phyloP scores from a whole-genome alignment of 2,329 filamentous ascomycete genomes.

The Fusarium succisae region DNA sequence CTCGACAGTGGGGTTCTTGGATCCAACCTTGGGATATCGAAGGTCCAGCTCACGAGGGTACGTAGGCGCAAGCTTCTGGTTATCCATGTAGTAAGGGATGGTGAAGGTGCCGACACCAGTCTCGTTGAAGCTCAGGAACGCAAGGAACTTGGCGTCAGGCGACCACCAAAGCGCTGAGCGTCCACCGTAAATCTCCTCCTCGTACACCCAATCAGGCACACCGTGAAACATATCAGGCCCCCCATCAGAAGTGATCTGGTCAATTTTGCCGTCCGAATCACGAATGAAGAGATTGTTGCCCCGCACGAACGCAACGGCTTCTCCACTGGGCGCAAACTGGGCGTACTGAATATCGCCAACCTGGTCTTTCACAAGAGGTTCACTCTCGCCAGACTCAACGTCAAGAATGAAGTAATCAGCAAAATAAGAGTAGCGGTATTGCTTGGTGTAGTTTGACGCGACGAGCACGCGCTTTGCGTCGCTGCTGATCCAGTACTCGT shows the following conservation, averaged over 20 bases:
- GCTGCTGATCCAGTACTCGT: conserved; percentile 69
- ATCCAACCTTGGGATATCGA: conserved; percentile 75
- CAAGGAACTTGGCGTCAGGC: conserved; percentile 83
- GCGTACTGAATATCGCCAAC: conserved; percentile 74
- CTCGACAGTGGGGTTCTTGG: conserved; percentile 71
- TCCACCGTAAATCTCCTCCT: conserved; percentile 69
- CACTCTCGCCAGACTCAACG: conserved; percentile 63
- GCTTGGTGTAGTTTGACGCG: conserved; percentile 72
- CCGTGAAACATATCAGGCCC: conserved; percentile 70
- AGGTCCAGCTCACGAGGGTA: conserved; percentile 72
- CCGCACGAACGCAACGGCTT: conserved; percentile 73
- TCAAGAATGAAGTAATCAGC: conserved; percentile 73
- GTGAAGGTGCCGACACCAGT: conserved; percentile 73
- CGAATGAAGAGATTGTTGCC: conserved; percentile 70
- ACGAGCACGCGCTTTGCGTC: conserved; percentile 69
- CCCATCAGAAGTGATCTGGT: conserved; percentile 68
- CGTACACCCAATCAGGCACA: conserved; percentile 84
- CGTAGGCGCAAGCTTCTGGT: conserved; percentile 63
- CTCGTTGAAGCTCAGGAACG: conserved; percentile 89
- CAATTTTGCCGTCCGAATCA: conserved; percentile 57
- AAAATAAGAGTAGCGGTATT: conserved; percentile 75
- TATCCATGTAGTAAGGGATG: conserved; percentile 73
- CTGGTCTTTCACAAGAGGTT: conserved; percentile 67
- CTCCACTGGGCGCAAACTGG: conserved; percentile 65
- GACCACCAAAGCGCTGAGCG: conserved; percentile 94